These are phyloP conservation scores for Gnomoniopsis smithogilvyi DNA, from an alignment of 2,329 filamentous ascomycete species.

Conservation along the genomic window DNA sequence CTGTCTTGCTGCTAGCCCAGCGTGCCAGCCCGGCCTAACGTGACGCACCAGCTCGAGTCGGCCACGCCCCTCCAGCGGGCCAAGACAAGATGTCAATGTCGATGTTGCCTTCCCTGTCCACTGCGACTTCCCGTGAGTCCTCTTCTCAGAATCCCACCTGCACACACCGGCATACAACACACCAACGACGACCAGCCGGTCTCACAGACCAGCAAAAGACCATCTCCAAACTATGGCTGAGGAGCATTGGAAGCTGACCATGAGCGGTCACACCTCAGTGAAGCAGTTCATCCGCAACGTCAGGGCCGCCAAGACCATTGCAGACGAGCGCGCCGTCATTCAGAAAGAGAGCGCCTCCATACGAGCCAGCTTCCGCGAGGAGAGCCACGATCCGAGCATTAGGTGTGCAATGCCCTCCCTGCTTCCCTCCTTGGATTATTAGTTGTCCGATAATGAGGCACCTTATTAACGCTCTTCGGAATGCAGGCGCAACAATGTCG, in stretches of 20 bases:
- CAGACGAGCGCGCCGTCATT: conserved; percentile 95
- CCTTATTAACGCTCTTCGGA: conserved; percentile 19
- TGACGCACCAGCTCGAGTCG: not conserved
- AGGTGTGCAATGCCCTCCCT: conserved; percentile 57
- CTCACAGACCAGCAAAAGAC: not conserved
- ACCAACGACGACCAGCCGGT: not conserved
- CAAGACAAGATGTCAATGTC: not conserved
- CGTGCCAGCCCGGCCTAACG: not conserved
- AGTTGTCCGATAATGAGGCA: not conserved
- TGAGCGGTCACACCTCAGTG: conserved; percentile 52
- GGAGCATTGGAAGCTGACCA: conserved; percentile 15
- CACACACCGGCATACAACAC: not conserved
- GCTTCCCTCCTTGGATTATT: not conserved
- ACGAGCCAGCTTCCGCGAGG: conserved; percentile 94
- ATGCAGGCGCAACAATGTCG: conserved; percentile 92
- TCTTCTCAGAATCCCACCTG: not conserved
- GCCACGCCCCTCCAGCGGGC: not conserved
- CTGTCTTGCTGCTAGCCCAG: not conserved
- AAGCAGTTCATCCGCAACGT: conserved; percentile 99
- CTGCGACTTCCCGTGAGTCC: conserved; percentile 32
- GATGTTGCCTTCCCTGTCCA: conserved; percentile 13
- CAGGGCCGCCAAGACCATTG: conserved; percentile 96
- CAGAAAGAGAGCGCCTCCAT: conserved; percentile 99
- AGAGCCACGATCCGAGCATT: conserved; percentile 87
- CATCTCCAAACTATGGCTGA: conserved; percentile 1